Percentiles rank a stretch among this genome's conserved stretches.
Conservation (phyloP, 2,329 filamentous ascomycete species). For the Colletotrichum camelliae region DNA sequence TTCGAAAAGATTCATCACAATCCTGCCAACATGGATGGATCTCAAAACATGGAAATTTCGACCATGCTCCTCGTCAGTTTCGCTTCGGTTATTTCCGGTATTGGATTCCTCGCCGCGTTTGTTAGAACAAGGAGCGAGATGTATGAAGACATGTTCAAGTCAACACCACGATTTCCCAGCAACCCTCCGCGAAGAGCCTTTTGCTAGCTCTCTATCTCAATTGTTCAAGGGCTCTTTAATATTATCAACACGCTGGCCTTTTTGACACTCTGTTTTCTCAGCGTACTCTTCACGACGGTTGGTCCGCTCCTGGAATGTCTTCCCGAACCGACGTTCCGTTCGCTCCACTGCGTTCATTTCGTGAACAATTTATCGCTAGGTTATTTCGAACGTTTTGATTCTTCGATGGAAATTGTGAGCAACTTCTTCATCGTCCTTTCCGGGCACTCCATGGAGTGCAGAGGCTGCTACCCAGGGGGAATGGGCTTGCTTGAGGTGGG, state of each 20-base stretch:
- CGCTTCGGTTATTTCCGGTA: background rate
- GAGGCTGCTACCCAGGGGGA: background rate
- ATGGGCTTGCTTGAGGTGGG: background rate
- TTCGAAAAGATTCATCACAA: fast-evolving
- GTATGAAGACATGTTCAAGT: background rate
- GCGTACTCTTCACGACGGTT: background rate
- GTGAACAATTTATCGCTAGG: fast-evolving
- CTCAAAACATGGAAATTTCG: fast-evolving
- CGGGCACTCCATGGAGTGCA: background rate
- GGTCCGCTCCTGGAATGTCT: background rate
- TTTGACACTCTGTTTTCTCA: background rate
- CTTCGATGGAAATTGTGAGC: background rate
- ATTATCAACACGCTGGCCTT: background rate
- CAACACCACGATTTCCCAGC: background rate
- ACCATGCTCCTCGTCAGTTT: background rate
- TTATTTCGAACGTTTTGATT: background rate
- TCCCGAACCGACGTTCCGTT: background rate
- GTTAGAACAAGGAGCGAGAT: background rate
- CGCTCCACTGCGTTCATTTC: background rate
- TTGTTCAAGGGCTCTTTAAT: background rate
- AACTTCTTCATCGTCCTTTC: background rate
- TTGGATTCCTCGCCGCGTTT: background rate
- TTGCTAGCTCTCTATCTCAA: background rate
- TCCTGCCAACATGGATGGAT: fast-evolving
- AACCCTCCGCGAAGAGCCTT: background rate